phyloP scores from a whole-genome alignment of 2,329 filamentous ascomycete genomes.

The Pestalotiopsis sp. region DNA sequence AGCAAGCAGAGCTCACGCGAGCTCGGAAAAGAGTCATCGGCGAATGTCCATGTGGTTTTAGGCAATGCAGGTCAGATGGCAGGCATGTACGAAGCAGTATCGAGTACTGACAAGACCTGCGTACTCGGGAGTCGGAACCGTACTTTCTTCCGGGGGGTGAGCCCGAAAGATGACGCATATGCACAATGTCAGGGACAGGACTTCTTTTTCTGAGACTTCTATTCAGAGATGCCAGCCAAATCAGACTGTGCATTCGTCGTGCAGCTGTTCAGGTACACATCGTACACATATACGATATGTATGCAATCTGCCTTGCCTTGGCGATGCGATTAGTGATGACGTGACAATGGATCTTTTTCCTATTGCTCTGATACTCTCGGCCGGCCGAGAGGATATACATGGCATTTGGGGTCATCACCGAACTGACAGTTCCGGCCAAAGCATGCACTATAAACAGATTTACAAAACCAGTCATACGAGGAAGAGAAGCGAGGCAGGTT shows the following conservation, averaged over 20 bases:
- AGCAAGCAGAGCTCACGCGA: background rate
- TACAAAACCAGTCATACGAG: background rate
- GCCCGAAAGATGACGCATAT: background rate
- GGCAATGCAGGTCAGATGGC: background rate
- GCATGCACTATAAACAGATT: background rate
- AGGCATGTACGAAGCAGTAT: background rate
- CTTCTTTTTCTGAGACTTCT: background rate
- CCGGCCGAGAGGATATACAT: no score
- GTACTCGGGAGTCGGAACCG: background rate
- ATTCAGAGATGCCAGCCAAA: no score
- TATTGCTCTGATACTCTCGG: no score
- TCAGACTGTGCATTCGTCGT: background rate
- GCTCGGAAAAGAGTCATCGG: background rate
- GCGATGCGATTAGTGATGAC: no score
- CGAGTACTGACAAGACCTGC: background rate
- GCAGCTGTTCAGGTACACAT: background rate
- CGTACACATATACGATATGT: background rate
- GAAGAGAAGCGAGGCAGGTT: background rate
- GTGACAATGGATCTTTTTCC: no score
- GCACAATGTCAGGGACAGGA: background rate
- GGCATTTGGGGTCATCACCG: no score
- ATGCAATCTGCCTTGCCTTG: no score
- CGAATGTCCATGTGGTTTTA: background rate
- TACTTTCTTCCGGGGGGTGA: background rate
- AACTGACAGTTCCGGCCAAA: background rate